A percentile compares a stretch with the other conserved stretches of the same genome.
phyloP scores from a whole-genome alignment of 768 basidiomycete genomes.

The Termitomyces sp. region DNA sequence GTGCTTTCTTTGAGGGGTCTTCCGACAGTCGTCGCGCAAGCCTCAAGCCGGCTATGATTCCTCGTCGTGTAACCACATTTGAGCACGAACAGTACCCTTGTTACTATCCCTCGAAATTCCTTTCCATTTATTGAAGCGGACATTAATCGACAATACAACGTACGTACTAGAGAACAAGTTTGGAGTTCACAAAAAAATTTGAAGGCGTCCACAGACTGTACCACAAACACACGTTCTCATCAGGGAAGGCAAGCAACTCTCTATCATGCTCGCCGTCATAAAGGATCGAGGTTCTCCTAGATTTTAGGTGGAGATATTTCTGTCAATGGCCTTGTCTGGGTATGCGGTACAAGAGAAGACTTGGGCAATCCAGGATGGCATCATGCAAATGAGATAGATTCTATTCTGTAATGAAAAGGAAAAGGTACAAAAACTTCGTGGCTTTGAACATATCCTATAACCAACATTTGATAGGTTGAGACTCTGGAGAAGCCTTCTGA shows the following conservation, averaged over 20 bases:
- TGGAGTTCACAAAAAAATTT: background rate
- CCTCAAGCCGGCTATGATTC: background rate
- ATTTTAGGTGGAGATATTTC: conserved; percentile 34
- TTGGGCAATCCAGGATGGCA: conserved; percentile 29
- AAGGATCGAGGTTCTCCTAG: conserved; percentile 7
- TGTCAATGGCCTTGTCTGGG: conserved; percentile 35
- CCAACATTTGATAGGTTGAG: conserved; percentile 21
- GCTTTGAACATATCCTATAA: background rate
- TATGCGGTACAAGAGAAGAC: conserved; percentile 23
- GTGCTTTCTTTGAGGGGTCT: background rate
- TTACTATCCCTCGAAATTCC: conserved; percentile 27
- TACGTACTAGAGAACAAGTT: conserved; percentile 6
- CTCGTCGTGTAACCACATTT: background rate
- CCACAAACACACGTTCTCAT: conserved; percentile 26
- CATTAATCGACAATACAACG: conserved; percentile 26
- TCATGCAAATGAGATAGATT: conserved; percentile 29
- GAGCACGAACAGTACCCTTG: conserved; percentile 17
- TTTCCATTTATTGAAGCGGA: conserved; percentile 26
- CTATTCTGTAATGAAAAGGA: conserved; percentile 26
- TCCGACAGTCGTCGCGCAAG: background rate
- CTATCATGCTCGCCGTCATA: background rate
- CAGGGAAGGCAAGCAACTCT: conserved; percentile 22
- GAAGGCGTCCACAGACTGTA: conserved; percentile 10
- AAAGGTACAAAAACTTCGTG: conserved; percentile 18
- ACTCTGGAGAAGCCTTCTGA: conserved; percentile 23